phyloP scores from a whole-genome alignment of 805 yeast species.

The Candida oleophila region DNA sequence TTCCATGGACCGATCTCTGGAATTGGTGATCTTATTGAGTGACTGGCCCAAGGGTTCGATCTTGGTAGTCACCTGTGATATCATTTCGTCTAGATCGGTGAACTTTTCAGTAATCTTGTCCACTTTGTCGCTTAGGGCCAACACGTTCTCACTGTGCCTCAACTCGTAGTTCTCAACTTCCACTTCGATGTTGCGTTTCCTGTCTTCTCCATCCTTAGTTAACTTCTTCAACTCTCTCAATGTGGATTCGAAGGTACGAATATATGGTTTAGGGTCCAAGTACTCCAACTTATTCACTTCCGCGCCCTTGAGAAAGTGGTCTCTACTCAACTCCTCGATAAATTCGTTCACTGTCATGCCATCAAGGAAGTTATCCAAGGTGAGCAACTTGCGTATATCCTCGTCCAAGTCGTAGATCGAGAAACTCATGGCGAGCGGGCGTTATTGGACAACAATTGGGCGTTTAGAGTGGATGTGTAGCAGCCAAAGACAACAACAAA shows the following conservation, averaged over 20 bases:
- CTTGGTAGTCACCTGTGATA: constrained; percentile 55
- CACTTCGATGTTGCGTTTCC: constrained; percentile 50
- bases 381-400: constrained; percentile 54
- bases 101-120: constrained; percentile 48
- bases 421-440: constrained; percentile 32
- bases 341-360: constrained; percentile 77
- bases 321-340: constrained; percentile 73
- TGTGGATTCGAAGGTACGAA: constrained; percentile 87
- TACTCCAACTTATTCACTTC: constrained; percentile 52
- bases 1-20: constrained; percentile 69
- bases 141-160: constrained; percentile 65
- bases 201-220: constrained; percentile 51
- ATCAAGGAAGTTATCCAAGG: constrained; percentile 61
- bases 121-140: constrained; percentile 51
- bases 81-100: constrained; percentile 48
- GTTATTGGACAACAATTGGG: neutral
- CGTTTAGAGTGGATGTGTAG: neutral
- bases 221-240: constrained; percentile 67
- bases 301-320: constrained; percentile 53
- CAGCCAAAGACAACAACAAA: neutral
- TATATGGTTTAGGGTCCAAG: constrained; percentile 91
- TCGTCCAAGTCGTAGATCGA: constrained; percentile 63
- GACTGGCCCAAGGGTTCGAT: constrained; percentile 72
- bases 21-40: constrained; percentile 63
- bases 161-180: constrained; percentile 63